Base-by-base conservation (phyloP, 169 alveolate species). In the Pseudocohnilembus persalinus region DNA sequence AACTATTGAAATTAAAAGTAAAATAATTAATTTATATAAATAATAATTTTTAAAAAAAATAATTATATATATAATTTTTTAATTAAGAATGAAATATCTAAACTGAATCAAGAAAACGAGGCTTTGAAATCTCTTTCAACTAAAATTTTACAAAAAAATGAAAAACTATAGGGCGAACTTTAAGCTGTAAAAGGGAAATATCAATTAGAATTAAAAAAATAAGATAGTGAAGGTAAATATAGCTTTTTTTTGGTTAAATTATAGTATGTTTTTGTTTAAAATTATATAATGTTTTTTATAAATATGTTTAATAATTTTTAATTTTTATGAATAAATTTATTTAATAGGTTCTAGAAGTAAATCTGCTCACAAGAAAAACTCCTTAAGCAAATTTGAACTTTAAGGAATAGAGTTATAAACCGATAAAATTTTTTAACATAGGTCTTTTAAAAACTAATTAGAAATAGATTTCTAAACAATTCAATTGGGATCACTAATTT, bases 391-490 rank as follows among this genome's bases (percentile, higher is more conserved):
- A 75, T 91, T 79, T 82, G 88, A 78, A 64, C 74, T 84, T 15
- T 73, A 72, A 74, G 90, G 75, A 26, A 26, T 79, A 74, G 89
- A 81, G 72, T 76, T 78, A 74, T 91, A 84, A 76, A 74, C 68
- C 26, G 81, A 81, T 85, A 78, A 85, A 75, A 79, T 81, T 80
- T 87, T 82, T 30, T 84, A 86, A 25, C 83, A 77, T 74, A 86
- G 90, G 80, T 80, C 82, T n/a, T 95, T 95, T 83, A 85, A 92
- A 29, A 88, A 92, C 63, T 89, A 88, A 64, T 90, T 93, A 63
- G 97, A 95, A 77, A 95, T 95, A 30, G 78, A 84, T 76, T 91
- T 92, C 77, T 88, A 82, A n/a, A 96, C 93, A 49, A 80, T 95
- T 30, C 85, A 88, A 33, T 74, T 90, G 31, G 96, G 89, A 64